Evolutionary conservation across 208 protist species (phyloP).

Genomic region (Leishmania tropica): DNA sequence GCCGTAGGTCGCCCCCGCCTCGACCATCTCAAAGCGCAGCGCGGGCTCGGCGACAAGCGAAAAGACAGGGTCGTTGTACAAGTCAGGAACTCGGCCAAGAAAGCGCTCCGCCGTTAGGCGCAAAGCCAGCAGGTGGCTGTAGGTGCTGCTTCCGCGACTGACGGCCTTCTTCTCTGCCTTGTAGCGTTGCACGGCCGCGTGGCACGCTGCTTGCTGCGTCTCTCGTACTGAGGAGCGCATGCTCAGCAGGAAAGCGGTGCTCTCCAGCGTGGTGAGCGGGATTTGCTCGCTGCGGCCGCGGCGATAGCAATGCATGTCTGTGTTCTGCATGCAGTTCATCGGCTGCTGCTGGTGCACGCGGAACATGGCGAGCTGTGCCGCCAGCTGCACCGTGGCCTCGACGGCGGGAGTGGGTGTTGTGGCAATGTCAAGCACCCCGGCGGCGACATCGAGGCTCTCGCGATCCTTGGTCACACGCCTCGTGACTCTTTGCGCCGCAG

Average conservation of each 20-base stretch:
- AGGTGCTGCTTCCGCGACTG: conserved; percentile 10
- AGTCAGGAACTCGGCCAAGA: conserved; percentile 18
- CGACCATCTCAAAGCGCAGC: conserved; percentile 18
- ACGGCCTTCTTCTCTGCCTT: not conserved
- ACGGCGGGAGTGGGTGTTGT: not conserved
- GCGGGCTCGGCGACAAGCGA: not conserved
- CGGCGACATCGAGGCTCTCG: conserved; percentile 52
- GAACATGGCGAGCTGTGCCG: conserved; percentile 82
- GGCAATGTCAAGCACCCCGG: conserved; percentile 38
- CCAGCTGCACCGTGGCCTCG: conserved; percentile 23
- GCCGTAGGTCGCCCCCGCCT: conserved; percentile 16
- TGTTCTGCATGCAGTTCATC: conserved; percentile 49
- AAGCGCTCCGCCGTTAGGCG: conserved; percentile 33
- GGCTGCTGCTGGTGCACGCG: conserved; percentile 61
- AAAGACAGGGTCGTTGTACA: conserved; percentile 24
- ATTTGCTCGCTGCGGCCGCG: conserved; percentile 71
- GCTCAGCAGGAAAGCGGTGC: conserved; percentile 55
- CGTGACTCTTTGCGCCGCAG: conserved; percentile 31
- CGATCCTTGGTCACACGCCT: conserved; percentile 36
- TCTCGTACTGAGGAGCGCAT: conserved; percentile 21
- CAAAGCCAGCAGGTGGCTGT: conserved; percentile 23
- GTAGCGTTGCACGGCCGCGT: conserved; percentile 16
- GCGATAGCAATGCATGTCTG: conserved; percentile 62
- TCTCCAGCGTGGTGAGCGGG: conserved; percentile 50
- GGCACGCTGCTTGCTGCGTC: conserved; percentile 11